A percentile compares a stretch with the other conserved stretches of the same genome.
phyloP scores from a whole-genome alignment of 2,329 filamentous ascomycete genomes.

The Shiraia bambusicola region DNA sequence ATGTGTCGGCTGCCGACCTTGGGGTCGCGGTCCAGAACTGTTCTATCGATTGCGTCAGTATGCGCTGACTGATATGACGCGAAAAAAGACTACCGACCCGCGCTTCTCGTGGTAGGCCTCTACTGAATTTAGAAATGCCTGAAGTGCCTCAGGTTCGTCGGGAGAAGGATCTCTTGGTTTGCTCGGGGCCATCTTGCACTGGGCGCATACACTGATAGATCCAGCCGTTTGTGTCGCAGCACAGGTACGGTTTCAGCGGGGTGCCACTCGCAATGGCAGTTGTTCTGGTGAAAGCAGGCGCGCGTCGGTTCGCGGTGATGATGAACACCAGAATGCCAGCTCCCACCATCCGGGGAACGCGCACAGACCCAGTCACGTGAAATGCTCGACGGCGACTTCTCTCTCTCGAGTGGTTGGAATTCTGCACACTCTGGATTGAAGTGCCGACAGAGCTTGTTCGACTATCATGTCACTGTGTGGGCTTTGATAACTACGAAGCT shows the following conservation, averaged over 20 bases:
- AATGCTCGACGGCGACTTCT: constrained; percentile 17
- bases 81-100: constrained; percentile 53
- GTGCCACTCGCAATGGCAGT: constrained; percentile 27
- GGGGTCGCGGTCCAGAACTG: constrained; percentile 74
- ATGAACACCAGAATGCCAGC: constrained; percentile 37
- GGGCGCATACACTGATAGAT: constrained; percentile 36
- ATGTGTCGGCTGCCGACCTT: constrained; percentile 76
- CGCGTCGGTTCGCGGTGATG: constrained; percentile 34
- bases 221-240: constrained; percentile 18
- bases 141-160: constrained; percentile 64
- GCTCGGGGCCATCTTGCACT: constrained; percentile 49
- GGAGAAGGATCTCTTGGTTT: constrained; percentile 48
- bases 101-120: constrained; percentile 74
- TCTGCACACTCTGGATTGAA: background rate
- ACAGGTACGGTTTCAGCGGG: constrained; percentile 22
- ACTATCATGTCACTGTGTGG: too few relatives aligned
- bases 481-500: background rate
- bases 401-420: background rate
- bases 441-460: too few relatives aligned
- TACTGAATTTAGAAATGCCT: constrained; percentile 74
- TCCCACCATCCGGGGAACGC: constrained; percentile 22
- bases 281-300: constrained; percentile 29
- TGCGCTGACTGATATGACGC: constrained; percentile 22
- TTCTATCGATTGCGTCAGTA: constrained; percentile 49
- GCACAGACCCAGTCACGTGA: constrained; percentile 24